Base-by-base conservation (phyloP, 2,329 filamentous ascomycete species). In the Aspergillus glaucus region DNA sequence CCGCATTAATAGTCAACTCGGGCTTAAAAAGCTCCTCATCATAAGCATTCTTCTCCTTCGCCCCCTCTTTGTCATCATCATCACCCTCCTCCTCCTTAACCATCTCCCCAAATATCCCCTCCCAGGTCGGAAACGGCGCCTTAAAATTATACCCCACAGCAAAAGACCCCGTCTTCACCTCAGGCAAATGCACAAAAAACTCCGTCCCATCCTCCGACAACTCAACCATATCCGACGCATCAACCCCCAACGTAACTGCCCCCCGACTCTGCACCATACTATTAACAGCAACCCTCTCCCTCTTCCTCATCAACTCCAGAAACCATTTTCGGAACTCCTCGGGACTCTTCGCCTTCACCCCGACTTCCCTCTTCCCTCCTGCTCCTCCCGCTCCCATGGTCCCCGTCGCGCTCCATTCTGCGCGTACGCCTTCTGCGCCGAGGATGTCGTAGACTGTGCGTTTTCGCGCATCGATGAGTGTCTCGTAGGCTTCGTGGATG, bases 391-490 rank as follows among this genome's bases (percentile, higher is more conserved):
- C 15, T 15, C 63, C 66, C 63, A 70, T 68, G 10, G 53, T 47
- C 12, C 69, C 71, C 5, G 49, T 48, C 26, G 41, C 40, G 5
- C 61, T 57, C 67, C 67, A 74, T 62, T 73, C 69, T 43, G 50
- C 52, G 32, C 56, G 51, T n/a, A 73, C 67, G 4, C 67, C 71
- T 44, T 70, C 69, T 36, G 61, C 66, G 7, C 71, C 71, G 21
- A 71, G 46, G 30, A 73, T 45, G 57, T 74, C 71, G 59, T 73
- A 74, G 2, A 74, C 69, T 4, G 61, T 55, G 40, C 71, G 62
- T 52, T 73, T 74, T 49, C 65, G 55, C 9, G 66, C 62, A 49
- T 74, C 69, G 19, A 68, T 60, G 6, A 74, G 62, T 4, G 67
- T 67, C 48, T 70, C 67, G 48, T 74, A 73, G 15, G 71, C 71